Conservation (phyloP, 257 asterid genomes). For the Nicotiana paniculata region DNA sequence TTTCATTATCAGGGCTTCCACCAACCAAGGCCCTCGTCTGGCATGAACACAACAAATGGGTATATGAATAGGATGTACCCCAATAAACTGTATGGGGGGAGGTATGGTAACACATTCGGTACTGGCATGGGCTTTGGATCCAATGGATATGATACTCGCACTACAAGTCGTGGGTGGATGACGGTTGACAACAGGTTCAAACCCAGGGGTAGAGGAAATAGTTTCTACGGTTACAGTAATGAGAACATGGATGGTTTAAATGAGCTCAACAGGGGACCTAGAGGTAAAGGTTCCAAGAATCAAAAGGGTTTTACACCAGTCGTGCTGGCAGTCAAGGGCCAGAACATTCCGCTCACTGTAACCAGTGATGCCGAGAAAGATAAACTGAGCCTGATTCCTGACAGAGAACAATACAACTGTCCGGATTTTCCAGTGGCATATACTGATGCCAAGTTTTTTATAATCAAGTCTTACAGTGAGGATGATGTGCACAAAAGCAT, state of each 20-base stretch:
- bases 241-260: constrained; percentile 55
- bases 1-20: constrained; percentile 37
- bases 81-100: constrained; percentile 44
- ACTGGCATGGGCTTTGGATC: constrained; percentile 48
- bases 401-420: constrained; percentile 49
- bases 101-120: constrained; percentile 44
- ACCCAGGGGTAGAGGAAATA: constrained; percentile 56
- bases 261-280: constrained; percentile 69
- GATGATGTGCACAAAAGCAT: constrained; percentile 66
- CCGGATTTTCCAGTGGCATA: constrained; percentile 44
- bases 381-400: constrained; percentile 24
- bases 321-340: constrained; percentile 50
- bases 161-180: constrained; percentile 49
- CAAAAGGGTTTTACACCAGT: constrained; percentile 41
- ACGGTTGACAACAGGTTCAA: constrained; percentile 44
- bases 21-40: constrained; percentile 41
- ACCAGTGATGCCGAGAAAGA: constrained; percentile 31
- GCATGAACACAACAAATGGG: constrained; percentile 39
- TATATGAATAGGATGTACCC: constrained; percentile 50
- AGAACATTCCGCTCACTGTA: constrained; percentile 34
- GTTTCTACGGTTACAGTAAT: constrained; percentile 30
- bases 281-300: constrained; percentile 44
- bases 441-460: constrained; percentile 51
- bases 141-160: constrained; percentile 39
- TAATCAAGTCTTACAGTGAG: constrained; percentile 67